Percentiles rank a stretch among this genome's conserved stretches.
Evolutionary conservation across 2,329 filamentous ascomycete species (phyloP).

Genomic region (Alternaria gaisen): DNA sequence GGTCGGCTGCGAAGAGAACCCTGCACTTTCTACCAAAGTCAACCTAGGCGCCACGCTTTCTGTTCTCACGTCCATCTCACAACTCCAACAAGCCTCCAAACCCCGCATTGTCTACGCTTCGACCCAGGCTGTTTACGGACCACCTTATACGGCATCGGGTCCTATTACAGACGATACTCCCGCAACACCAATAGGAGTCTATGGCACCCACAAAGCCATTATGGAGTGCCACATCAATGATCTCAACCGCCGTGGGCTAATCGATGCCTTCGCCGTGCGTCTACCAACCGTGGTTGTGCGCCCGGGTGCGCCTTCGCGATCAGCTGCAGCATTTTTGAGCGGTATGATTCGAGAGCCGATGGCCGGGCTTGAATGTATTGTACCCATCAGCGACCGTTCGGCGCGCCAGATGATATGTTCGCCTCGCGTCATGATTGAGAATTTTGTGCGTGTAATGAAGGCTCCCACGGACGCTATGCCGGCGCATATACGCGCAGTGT

Average conservation of each 20-base stretch:
- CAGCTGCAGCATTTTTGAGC: slow-evolving; percentile 67
- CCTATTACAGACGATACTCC: slow-evolving; percentile 23
- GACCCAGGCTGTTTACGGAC: slow-evolving; percentile 39
- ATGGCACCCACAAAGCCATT: slow-evolving; percentile 68
- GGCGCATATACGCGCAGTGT: slow-evolving; percentile 16
- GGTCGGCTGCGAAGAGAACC: slow-evolving; percentile 66
- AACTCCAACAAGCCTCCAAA: background rate
- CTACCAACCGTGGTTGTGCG: slow-evolving; percentile 69
- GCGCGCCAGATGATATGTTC: slow-evolving; percentile 64
- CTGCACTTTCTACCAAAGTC: slow-evolving; percentile 64
- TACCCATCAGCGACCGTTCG: slow-evolving; percentile 55
- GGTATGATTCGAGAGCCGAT: slow-evolving; percentile 70
- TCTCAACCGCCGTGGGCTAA: slow-evolving; percentile 63
- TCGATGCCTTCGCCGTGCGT: slow-evolving; percentile 64
- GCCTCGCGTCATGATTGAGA: slow-evolving; percentile 61
- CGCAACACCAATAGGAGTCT: slow-evolving; percentile 65
- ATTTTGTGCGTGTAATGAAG: slow-evolving; percentile 59
- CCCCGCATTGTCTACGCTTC: slow-evolving; percentile 5
- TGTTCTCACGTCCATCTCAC: slow-evolving; percentile 46
- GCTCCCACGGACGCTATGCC: slow-evolving; percentile 59
- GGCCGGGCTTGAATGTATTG: slow-evolving; percentile 45
- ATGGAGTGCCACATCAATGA: slow-evolving; percentile 68
- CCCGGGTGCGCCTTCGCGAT: slow-evolving; percentile 64
- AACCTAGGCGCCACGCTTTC: slow-evolving; percentile 64
- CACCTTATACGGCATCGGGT: slow-evolving; percentile 57